Base-by-base conservation (phyloP, 768 basidiomycete genomes). In the Mycena crocata region DNA sequence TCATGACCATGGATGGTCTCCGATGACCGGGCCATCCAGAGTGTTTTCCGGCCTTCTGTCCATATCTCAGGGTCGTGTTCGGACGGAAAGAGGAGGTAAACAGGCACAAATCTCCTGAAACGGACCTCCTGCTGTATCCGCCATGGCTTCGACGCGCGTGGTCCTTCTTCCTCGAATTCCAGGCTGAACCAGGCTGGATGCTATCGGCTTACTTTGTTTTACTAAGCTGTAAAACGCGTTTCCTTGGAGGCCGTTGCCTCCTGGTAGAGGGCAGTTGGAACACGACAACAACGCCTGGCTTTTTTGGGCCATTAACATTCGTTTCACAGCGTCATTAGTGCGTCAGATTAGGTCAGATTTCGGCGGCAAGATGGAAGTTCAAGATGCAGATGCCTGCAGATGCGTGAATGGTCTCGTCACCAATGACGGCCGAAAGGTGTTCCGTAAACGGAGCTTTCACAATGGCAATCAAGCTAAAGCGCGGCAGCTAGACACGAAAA, bases 101-200 rank as follows among this genome's bases (percentile, higher is more conserved):
- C 62, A 56, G 13, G 24, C 8, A 48, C 62, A 56, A 63, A 56
- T 17, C 34, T 56, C 46, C 62, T 46, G 40, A 63, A 62, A 48
- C 17, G 54, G 52, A 24, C n/a, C 30, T 40, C 54, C 17, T 30
- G 42, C 60, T 62, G 44, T 40, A 28, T 7, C 40, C n/a, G 31
- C 60, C 31, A 26, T 50, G 21, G 24, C 15, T n/a, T 49, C 21
- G 8, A 40, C 24, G 9, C 6, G 8, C 17, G n/a, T n/a, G n/a
- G n/a, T n/a, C n/a, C n/a, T n/a, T n/a, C 44, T 39, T 30, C 32
- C 23, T 45, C 42, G 30, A 21, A 28, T 46, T 30, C 50, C 19
- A 21, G 34, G 51, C 9, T 23, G n/a, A 34, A 14, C 3, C 23
- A 42, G 7, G 26, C 40, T 46, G 5, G 31, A 45, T 12, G 45